Percentiles rank a stretch among this genome's conserved stretches.
Conservation (phyloP, 495 filamentous ascomycete genomes). For the Neurospora terricola region DNA sequence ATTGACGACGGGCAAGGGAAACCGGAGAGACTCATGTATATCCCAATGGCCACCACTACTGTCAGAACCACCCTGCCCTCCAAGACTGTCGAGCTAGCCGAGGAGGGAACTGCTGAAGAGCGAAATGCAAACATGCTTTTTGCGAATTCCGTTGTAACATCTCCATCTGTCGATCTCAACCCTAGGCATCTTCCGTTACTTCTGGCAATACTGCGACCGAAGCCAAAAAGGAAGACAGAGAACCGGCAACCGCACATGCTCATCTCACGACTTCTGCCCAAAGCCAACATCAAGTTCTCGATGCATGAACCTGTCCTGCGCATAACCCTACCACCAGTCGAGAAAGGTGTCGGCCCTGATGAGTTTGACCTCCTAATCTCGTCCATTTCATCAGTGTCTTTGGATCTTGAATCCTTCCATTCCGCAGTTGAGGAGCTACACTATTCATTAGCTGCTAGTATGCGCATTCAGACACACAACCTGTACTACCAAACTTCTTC, state of each 20-base stretch:
- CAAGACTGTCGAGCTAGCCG: constrained; percentile 75
- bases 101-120: constrained; percentile 66
- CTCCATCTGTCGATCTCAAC: constrained; percentile 90
- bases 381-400: constrained; percentile 79
- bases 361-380: constrained; percentile 94
- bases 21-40: constrained; percentile 78
- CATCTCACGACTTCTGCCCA: constrained; percentile 85
- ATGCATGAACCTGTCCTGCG: constrained; percentile 92
- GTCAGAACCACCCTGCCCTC: constrained; percentile 90
- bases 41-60: constrained; percentile 96
- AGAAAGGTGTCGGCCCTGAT: constrained; percentile 52
- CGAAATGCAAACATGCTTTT: constrained; percentile 94
- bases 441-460: constrained; percentile 73
- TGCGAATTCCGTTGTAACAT: constrained; percentile 91
- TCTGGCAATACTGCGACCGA: constrained; percentile 57
- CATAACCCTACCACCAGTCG: constrained; percentile 65
- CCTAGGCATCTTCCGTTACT: constrained; percentile 84
- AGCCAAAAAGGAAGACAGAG: constrained; percentile 36
- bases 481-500: constrained; percentile 90
- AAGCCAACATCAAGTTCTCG: constrained; percentile 89
- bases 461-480: constrained; percentile 77
- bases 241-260: constrained; percentile 47
- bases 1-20: constrained; percentile 80
- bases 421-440: constrained; percentile 74
- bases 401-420: constrained; percentile 92